phyloP scores from a whole-genome alignment of 2,329 filamentous ascomycete genomes.

The Rasamsonia emersonii region DNA sequence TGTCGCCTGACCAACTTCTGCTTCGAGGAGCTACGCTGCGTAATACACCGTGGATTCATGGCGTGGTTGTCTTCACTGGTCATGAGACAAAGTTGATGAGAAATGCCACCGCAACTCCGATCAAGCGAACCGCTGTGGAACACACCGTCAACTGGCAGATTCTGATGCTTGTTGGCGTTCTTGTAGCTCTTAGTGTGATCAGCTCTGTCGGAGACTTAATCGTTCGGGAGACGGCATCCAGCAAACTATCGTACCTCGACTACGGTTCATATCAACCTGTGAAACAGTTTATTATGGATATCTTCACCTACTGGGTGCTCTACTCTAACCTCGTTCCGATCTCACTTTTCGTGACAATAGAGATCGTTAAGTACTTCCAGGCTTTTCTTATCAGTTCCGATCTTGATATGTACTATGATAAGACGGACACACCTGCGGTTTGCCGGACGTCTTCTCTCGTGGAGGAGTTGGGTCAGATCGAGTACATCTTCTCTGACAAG shows the following conservation, averaged over 20 bases:
- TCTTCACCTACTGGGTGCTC: conserved; percentile 97
- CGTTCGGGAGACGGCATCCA: conserved; percentile 55
- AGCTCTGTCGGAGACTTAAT: conserved; percentile 88
- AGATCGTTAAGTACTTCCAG: conserved; percentile 96
- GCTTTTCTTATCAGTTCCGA: conserved; percentile 97
- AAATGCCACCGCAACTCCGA: conserved; percentile 92
- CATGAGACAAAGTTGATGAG: conserved; percentile 99
- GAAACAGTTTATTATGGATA: conserved; percentile 80
- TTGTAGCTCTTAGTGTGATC: conserved; percentile 76
- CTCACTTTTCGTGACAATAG: conserved; percentile 93
- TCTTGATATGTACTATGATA: conserved; percentile 94
- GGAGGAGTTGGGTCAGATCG: conserved; percentile 94
- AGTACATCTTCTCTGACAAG: conserved; percentile 98
- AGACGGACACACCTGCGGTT: conserved; percentile 88
- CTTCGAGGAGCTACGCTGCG: conserved; percentile 86
- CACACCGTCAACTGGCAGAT: conserved; percentile 90
- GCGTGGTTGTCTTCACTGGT: conserved; percentile 90
- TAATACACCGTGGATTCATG: conserved; percentile 96
- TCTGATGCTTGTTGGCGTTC: conserved; percentile 75
- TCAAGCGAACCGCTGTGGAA: conserved; percentile 95
- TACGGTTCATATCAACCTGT: conserved; percentile 59
- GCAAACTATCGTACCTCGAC: conserved; percentile 63
- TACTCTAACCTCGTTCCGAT: conserved; percentile 96
- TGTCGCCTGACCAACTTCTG: conserved; percentile 87
- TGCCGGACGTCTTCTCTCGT: conserved; percentile 94